Evolutionary conservation across 208 protist genomes (phyloP), one percentile per base, ranked within the genome.

Genomic region (Acanthamoeba healyi): DNA sequence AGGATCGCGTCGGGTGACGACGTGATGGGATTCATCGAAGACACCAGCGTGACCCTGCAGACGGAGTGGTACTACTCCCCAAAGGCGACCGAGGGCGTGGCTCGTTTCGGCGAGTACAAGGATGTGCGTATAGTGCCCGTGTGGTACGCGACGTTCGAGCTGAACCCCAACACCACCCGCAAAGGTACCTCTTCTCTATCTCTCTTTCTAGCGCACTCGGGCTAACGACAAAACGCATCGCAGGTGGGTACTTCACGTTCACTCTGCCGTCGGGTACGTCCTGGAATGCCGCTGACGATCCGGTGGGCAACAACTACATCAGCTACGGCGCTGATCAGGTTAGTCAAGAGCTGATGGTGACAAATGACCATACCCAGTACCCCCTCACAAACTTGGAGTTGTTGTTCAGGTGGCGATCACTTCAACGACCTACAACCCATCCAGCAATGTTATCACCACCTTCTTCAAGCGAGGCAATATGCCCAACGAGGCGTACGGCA

Each of bases 401-500:
- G 58, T 67, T 34, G 58, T 32, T 74, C 65, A 74, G 65, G 65
- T 74, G 65, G 65, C 65, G 32, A 74, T 74, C 9, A 42, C 36
- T 10, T 74, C 65, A 29, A 42, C 65, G 32, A 74, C n/a, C 65
- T 74, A 74, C n/a, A 17, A 34, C 36, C 36, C 70, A 44, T 0
- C 70, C 0, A 49, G 0, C 70, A 40, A 24, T 14, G 38, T 46
- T 14, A 46, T 46, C 70, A 67, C 24, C 10, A 17, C 61, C 61
- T 15, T 15, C 5, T 92, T 92, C 86, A 82, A 17, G 63, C 40
- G 86, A 9, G 86, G 86, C 42, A 63, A 46, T 26, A 92, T 92
- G 86, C 86, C 92, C 42, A 94, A 94, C 40, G 86, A 94, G 61
- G 0, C 86, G 10, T 9, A 93, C n/a, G 92, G 92, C 34, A 65